These are phyloP conservation scores for Actinomortierella wolfii DNA, from an alignment of 371 early-diverging fungal species.

Conservation along the genomic window DNA sequence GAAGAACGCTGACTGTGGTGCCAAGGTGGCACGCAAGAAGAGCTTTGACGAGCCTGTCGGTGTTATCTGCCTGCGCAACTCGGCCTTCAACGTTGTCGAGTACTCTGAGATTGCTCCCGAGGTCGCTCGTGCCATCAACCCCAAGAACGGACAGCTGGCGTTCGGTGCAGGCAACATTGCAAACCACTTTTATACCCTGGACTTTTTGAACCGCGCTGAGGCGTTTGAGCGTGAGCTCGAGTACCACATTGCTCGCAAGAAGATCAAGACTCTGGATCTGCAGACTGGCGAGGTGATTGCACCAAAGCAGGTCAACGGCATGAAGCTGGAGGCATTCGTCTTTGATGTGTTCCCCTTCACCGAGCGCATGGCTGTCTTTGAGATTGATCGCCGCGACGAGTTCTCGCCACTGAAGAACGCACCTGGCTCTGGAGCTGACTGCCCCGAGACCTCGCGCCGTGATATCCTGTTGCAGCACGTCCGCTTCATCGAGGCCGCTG, in stretches of 20 bases:
- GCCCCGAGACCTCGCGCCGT: slow-evolving; percentile 91
- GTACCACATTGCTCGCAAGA: slow-evolving; percentile 97
- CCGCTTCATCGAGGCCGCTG: slow-evolving; percentile 85
- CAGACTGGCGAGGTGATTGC: slow-evolving; percentile 72
- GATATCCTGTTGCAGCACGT: slow-evolving; percentile 87
- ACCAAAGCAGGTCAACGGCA: slow-evolving; percentile 88
- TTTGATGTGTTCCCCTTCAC: slow-evolving; percentile 96
- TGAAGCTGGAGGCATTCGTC: slow-evolving; percentile 92
- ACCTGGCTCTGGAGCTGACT: slow-evolving; percentile 85
- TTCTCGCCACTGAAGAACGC: slow-evolving; percentile 99
- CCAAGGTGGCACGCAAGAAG: slow-evolving; percentile 89
- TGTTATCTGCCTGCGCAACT: slow-evolving; percentile 88
- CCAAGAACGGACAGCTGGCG: slow-evolving; percentile 68
- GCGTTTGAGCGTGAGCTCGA: slow-evolving; percentile 81
- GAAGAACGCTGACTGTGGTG: slow-evolving; percentile 91
- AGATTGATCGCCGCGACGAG: slow-evolving; percentile 90
- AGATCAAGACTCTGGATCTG: slow-evolving; percentile 91
- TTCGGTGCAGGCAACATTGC: slow-evolving; percentile 97
- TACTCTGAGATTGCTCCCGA: slow-evolving; percentile 91
- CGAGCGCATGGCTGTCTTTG: slow-evolving; percentile 86
- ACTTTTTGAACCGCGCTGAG: slow-evolving; percentile 85
- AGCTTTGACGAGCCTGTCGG: slow-evolving; percentile 92
- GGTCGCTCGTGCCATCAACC: slow-evolving; percentile 68
- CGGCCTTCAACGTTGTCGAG: slow-evolving; percentile 89
- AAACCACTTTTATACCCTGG: slow-evolving; percentile 96